phyloP scores from a whole-genome alignment of 352 stramenopile species.

The Paralagenidium karlingii region DNA sequence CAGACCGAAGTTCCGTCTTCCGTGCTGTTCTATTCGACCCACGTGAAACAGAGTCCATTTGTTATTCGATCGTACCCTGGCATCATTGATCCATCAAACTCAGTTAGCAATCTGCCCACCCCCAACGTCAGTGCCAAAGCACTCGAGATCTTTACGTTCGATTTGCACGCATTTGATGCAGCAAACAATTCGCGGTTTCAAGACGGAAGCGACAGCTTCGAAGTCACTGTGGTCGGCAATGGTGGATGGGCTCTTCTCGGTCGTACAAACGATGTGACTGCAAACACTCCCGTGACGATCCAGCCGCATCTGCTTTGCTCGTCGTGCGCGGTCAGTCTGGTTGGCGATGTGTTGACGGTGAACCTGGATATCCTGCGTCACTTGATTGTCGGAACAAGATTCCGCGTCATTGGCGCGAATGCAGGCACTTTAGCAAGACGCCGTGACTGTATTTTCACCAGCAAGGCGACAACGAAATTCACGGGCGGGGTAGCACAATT shows the following conservation, averaged over 20 bases:
- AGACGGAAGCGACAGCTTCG: constrained; percentile 16
- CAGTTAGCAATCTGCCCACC: constrained; percentile 1
- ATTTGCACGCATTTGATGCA: constrained; percentile 64
- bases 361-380: constrained; percentile 41
- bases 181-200: constrained; percentile 82
- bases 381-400: constrained; percentile 37
- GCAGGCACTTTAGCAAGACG: constrained; percentile 27
- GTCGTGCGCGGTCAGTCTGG: constrained; percentile 37
- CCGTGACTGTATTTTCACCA: constrained; percentile 62
- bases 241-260: constrained; percentile 80
- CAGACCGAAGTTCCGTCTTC: constrained; percentile 15
- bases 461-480: constrained; percentile 27
- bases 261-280: constrained; percentile 69
- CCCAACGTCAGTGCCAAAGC: constrained; percentile 17
- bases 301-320: constrained; percentile 35
- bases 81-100: constrained; percentile 12
- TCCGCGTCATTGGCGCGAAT: constrained; percentile 54
- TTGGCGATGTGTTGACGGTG: constrained; percentile 23
- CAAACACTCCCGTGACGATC: constrained; percentile 19
- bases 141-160: constrained; percentile 25
- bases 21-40: constrained; percentile 25
- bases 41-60: constrained; percentile 32
- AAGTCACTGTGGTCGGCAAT: constrained; percentile 71
- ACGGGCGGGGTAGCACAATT: constrained; percentile 13
- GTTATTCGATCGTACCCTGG: constrained; percentile 28